Base-by-base conservation (phyloP, 306 rosid species). In the Rubus idaeus region DNA sequence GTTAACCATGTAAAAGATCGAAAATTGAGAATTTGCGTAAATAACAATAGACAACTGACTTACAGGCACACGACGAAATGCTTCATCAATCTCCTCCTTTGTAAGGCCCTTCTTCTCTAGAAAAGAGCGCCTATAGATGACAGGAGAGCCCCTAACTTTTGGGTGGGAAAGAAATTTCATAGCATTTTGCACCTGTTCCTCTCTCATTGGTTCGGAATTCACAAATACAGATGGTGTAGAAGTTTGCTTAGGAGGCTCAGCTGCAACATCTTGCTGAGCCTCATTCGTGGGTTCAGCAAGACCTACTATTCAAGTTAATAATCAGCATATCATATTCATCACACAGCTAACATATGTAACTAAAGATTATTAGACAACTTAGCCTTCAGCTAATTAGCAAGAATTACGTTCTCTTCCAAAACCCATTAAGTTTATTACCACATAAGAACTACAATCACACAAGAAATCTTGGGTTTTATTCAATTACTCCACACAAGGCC, bases 21-120 rank as follows among this genome's bases (percentile, higher is more conserved):
- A 84, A 7, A 68, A 26, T 23, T 45, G 44, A 67, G 8, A 58
- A 78, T 51, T 53, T 49, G n/a, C 17, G 68, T 35, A 37, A 26
- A 56, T 41, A 18, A 67, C 26, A 73, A 45, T 56, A 44, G 75
- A 35, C 8, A 50, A 53, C 57, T 82, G 46, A 80, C 96, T 84
- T 80, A 95, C 98, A 17, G 99, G 99, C 71, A 88, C 99, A 70
- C 87, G 97, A 42, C 62, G 92, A 83, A 95, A 95, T 40, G 99
- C 97, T 84, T 95, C 99, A 70, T 95, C 99, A 64, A 95, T 95
- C 97, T 95, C 99, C 79, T 95, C 99, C 84, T 87, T 95, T 3
- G 99, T 87, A 23, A 95, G 98, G 73, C 97, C 98, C 86, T 95
- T 95, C 87, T 86, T 89, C 83, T 95, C 98, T 61, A 95, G 84